Evolutionary conservation across 2,329 filamentous ascomycete genomes (phyloP).

Genomic region (Cladosporium cucumerinum): DNA sequence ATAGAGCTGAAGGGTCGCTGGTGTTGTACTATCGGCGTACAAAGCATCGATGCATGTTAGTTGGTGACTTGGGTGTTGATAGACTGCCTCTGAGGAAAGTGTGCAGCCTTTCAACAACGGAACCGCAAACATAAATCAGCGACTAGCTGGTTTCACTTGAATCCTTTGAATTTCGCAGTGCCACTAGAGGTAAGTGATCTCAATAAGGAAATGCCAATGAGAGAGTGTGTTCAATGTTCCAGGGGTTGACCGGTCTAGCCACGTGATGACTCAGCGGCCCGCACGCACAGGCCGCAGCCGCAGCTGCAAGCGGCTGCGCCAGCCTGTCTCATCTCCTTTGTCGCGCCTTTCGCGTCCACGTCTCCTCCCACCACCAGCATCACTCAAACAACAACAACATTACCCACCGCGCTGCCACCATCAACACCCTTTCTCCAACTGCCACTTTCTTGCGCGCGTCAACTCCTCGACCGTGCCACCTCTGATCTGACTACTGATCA

Average conservation of each 20-base stretch:
- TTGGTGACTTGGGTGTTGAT: too few species aligned
- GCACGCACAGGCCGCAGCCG: not conserved
- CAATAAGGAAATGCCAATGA: not conserved
- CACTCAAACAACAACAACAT: conserved; percentile 5
- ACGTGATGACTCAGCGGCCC: not conserved
- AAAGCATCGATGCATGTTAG: not conserved
- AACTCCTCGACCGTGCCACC: not conserved
- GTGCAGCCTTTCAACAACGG: not conserved
- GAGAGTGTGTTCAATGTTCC: not conserved
- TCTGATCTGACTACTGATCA: conserved; percentile 3
- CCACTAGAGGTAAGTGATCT: not conserved
- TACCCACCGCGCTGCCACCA: not conserved
- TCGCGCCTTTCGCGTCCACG: conserved; percentile 1
- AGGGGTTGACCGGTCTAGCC: not conserved
- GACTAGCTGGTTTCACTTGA: not conserved
- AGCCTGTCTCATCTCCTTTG: not conserved
- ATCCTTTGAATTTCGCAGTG: not conserved
- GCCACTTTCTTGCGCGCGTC: conserved; percentile 7
- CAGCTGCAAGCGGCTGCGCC: not conserved
- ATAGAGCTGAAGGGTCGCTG: not conserved
- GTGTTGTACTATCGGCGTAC: not conserved
- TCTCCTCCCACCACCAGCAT: conserved; percentile 8
- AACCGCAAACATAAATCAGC: not conserved
- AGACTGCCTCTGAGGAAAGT: not conserved
- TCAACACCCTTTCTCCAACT: conserved; percentile 6